Conservation (phyloP, 441 rosid genomes). For the Capsella rubella region DNA sequence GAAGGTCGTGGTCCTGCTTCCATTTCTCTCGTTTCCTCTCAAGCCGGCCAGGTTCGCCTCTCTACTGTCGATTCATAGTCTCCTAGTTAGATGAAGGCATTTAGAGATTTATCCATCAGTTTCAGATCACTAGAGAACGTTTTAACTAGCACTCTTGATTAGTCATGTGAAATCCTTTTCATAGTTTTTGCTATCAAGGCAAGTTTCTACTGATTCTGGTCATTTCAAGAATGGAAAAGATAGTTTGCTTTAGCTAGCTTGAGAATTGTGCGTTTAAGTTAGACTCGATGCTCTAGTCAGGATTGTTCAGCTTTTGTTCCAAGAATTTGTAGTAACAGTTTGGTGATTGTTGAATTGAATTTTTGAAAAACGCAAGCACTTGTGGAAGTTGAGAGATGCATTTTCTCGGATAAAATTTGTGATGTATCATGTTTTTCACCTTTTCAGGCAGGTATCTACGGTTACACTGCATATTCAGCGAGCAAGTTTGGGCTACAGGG, state of each 20-base stretch:
- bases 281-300: not conserved
- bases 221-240: not conserved
- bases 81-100: not conserved
- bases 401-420: not conserved
- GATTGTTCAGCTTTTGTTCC: not conserved
- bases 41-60: conserved; percentile 76
- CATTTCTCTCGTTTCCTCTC: conserved; percentile 79
- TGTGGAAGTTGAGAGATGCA: not conserved
- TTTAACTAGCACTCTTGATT: not conserved
- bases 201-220: not conserved
- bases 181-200: not conserved
- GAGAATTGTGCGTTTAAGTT: not conserved
- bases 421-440: not conserved
- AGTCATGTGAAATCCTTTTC: not conserved
- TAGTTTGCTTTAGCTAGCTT: not conserved
- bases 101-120: too few species aligned
- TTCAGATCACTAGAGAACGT: too few species aligned
- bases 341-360: not conserved
- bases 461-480: conserved; percentile 79
- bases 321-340: not conserved
- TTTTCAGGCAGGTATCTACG: conserved; percentile 74
- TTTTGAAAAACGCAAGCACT: not conserved
- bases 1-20: conserved; percentile 56
- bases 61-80: not conserved
- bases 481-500: conserved; percentile 88